Evolutionary conservation across 1,139 yeast species (phyloP).

Genomic region (Blastobotrys serpentis): DNA sequence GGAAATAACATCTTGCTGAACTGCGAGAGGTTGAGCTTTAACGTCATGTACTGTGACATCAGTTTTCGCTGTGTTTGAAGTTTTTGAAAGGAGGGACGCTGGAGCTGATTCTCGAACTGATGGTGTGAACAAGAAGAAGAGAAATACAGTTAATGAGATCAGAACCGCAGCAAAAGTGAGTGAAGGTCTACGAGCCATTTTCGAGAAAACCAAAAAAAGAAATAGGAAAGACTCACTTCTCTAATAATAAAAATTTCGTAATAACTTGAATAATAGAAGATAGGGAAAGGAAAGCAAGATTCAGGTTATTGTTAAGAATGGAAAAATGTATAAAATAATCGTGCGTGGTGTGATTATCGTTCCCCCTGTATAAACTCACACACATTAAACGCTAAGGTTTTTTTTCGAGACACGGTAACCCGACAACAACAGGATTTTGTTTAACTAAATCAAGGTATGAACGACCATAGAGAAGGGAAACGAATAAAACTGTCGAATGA

Average conservation of each 20-base stretch:
- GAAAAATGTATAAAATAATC: too few species aligned
- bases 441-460: too few species aligned
- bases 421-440: too few species aligned
- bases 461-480: neutral
- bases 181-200: constrained; percentile 30
- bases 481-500: constrained; percentile 1
- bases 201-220: neutral
- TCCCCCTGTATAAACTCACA: too few species aligned
- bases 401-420: neutral
- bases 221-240: neutral
- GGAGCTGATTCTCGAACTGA: neutral
- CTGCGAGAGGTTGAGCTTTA: constrained; percentile 9
- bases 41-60: constrained; percentile 25
- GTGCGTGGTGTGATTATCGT: too few species aligned
- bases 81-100: constrained; percentile 1
- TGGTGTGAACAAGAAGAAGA: constrained; percentile 22
- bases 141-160: constrained; percentile 26
- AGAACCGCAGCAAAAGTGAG: constrained; percentile 27
- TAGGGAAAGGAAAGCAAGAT: too few species aligned
- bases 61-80: constrained; percentile 7
- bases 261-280: too few species aligned
- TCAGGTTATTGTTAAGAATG: too few species aligned
- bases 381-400: too few species aligned
- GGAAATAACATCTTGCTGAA: constrained; percentile 20
- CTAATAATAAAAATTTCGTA: neutral